These are phyloP conservation scores for Yamadazyma buinensis DNA, from an alignment of 1,139 yeast species.

Conservation along the genomic window DNA sequence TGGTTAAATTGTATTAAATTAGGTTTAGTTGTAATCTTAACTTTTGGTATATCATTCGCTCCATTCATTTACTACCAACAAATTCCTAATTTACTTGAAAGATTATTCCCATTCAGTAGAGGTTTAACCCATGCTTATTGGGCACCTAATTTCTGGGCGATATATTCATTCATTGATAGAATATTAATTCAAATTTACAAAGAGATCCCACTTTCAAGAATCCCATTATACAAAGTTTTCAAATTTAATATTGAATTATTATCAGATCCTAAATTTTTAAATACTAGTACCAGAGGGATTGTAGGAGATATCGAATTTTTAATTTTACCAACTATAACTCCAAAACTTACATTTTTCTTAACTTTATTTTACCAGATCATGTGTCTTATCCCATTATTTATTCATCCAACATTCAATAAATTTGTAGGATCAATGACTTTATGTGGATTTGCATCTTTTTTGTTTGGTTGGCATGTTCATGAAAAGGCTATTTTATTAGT, in stretches of 20 bases:
- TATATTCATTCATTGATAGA: constrained; percentile 84
- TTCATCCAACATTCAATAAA: constrained; percentile 71
- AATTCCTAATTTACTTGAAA: constrained; percentile 57
- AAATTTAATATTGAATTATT: constrained; percentile 29
- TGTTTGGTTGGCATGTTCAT: constrained; percentile 99
- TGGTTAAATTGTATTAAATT: constrained; percentile 61
- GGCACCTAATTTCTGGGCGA: constrained; percentile 98
- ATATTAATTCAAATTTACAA: constrained; percentile 52
- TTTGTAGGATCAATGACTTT: constrained; percentile 82
- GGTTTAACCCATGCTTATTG: constrained; percentile 98
- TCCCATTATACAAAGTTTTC: constrained; percentile 28
- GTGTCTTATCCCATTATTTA: constrained; percentile 72
- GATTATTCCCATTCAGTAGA: constrained; percentile 90
- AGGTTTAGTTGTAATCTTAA: constrained; percentile 59
- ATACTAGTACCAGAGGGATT: constrained; percentile 72
- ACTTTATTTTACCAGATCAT: constrained; percentile 78
- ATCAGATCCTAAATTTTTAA: constrained; percentile 22
- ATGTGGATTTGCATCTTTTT: constrained; percentile 87
- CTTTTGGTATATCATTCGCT: constrained; percentile 68
- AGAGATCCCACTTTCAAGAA: constrained; percentile 43
- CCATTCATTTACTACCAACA: constrained; percentile 71
- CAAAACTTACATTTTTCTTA: constrained; percentile 69
- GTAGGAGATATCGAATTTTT: constrained; percentile 88
- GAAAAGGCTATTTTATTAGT: constrained; percentile 90
- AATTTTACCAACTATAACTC: constrained; percentile 76